Base-by-base conservation (phyloP, 2,329 filamentous ascomycete species). In the Stylonectria norvegica region DNA sequence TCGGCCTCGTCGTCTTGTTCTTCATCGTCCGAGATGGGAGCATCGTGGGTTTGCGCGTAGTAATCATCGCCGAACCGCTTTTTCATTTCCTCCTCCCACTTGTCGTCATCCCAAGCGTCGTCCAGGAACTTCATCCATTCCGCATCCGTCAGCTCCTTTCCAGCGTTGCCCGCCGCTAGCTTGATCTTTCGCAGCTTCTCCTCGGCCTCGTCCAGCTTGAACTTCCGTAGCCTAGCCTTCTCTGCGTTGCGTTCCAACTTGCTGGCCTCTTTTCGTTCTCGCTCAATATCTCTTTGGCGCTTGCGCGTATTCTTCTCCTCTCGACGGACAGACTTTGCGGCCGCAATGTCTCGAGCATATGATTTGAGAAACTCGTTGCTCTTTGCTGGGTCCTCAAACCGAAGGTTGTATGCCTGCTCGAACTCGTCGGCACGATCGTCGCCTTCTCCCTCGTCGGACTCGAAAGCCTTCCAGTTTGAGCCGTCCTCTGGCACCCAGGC, bases 381-480 rank as follows among this genome's bases (percentile, higher is more conserved):
- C 60, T 87, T 89, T 44, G 78, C 78, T 0, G 93, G 89, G 56
- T 97, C 87, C 62, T 98, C 93, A 58, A 98, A 98, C 22, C 93
- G 85, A 67, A 96, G 69, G 68, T 98, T 98, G 70, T 95, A 98
- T 4, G 90, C 90, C 50, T 86, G 78, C 67, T 98, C 93, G 57
- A 91, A 95, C 45, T 85, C 81, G 31, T 97, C 91, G 18, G 90
- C 90, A 32, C 79, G 76, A 20, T 86, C 81, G 34, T 76, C 73
- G 3, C 75, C 88, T 36, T 95, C 88, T 49, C 93, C 90, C 0
- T 96, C 89, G 53, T 98, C 93, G 0, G 89, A 95, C 59, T 96
- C 89, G 42, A 98, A 86, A 1, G 90, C 86, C 54, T 90, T 75
- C 66, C 87, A 89, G 29, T 77, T 76, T 16, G 78, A 73, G 29